Base-by-base conservation (phyloP, 805 yeast genomes). In the Nakazawaea populi region DNA sequence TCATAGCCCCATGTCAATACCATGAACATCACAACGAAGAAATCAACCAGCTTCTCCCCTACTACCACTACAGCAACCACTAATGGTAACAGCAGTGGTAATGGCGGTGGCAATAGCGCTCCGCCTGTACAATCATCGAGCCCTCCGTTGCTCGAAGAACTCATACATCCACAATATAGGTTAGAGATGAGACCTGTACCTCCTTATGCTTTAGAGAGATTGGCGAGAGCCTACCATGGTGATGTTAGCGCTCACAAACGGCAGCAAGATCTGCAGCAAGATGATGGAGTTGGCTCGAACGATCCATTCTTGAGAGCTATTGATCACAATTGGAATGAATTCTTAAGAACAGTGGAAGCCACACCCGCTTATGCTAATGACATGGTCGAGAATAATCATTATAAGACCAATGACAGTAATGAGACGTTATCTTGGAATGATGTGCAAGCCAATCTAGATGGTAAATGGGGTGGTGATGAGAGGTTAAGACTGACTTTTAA, bases 391-490 rank as follows among this genome's bases (percentile, higher is more conserved):
- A 55, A 56, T 35, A 71, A 32, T 6, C 32, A 44, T 14, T 29
- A 39, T 27, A 10, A 37, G 10, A 29, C n/a, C 12, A 42, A 39
- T 5, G 29, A 29, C 10, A 24, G 44, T 1, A 42, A 44, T 31
- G 47, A 31, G 24, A 69, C 47, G 58, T 61, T 18, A 52, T 61
- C 51, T 37, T 44, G 54, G 52, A 28, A 35, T 24, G 48, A 35
- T 35, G 27, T 42, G 6, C 47, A 46, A 34, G 68, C 71, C 4
- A 76, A 75, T 50, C 63, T 82, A 47, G 71, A 75, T 42, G 75
- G 76, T 1, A 68, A 74, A 24, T 87, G 94, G 94, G 83, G 83
- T 36, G 95, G 95, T 39, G 88, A 77, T 51, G 77, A 77, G 51
- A 66, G 90, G 53, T 69, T 87, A 54, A 75, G 76, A 50, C 70